Percentiles rank a stretch among this genome's conserved stretches.
Conservation (phyloP, 768 basidiomycete genomes). For the Phlebiopsis gigantea region DNA sequence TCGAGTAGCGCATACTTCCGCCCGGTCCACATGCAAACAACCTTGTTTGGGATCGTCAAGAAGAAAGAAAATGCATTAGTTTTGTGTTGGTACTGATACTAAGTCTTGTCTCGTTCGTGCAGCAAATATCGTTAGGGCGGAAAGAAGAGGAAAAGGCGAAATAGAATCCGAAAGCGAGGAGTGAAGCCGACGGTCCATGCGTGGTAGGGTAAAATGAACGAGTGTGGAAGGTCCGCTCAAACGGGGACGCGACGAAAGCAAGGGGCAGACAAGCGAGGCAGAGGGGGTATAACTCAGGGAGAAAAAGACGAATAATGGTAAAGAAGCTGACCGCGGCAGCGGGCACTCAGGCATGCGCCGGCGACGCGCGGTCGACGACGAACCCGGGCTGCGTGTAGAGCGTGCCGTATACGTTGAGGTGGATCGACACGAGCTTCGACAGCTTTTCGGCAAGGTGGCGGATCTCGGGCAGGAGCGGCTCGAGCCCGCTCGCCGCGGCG, state of each 20-base stretch:
- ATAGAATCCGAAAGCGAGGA: background rate
- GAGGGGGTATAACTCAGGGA: background rate
- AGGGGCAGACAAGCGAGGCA: background rate
- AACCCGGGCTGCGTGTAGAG: slow-evolving; percentile 70
- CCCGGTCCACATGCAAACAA: too few relatives aligned
- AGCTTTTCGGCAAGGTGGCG: slow-evolving; percentile 64
- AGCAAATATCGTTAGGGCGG: slow-evolving; percentile 10
- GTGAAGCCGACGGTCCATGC: background rate
- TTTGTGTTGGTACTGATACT: slow-evolving; percentile 13
- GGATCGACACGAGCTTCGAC: slow-evolving; percentile 65
- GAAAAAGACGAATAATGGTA: background rate
- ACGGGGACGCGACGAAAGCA: background rate
- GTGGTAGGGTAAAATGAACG: background rate
- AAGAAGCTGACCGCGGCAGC: background rate
- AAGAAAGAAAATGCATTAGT: slow-evolving; percentile 4
- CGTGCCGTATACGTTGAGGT: slow-evolving; percentile 71
- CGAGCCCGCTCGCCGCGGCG: slow-evolving; percentile 48
- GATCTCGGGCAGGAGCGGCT: slow-evolving; percentile 67
- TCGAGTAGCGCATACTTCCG: too few relatives aligned
- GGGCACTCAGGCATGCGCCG: background rate
- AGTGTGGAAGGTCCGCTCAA: background rate
- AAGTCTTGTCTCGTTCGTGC: slow-evolving; percentile 1
- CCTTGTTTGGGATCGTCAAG: too few relatives aligned
- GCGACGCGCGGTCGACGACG: slow-evolving; percentile 19
- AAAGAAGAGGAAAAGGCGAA: background rate